Conservation (phyloP, 495 filamentous ascomycete species). For the Eremomyces bilateralis region DNA sequence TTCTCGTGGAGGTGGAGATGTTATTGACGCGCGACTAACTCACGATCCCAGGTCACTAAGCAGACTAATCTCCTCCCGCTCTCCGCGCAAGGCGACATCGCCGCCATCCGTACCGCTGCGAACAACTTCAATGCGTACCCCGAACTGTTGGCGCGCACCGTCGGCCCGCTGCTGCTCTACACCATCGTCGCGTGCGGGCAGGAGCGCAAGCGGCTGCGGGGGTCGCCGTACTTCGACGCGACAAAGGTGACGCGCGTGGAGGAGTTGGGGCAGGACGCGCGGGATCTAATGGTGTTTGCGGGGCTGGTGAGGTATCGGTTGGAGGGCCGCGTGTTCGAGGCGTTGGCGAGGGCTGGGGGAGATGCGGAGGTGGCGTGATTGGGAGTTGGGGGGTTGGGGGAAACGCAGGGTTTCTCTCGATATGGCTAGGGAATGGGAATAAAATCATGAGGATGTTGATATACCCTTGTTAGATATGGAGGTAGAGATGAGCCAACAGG, state of each 20-base stretch:
- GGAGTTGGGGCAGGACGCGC: slow-evolving; percentile 49
- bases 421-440: too few species aligned
- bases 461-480: too few species aligned
- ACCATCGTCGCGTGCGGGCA: slow-evolving; percentile 63
- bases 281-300: slow-evolving; percentile 84
- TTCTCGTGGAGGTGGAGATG: too few species aligned
- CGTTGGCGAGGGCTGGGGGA: slow-evolving; percentile 50
- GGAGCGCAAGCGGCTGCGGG: slow-evolving; percentile 43
- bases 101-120: slow-evolving; percentile 47
- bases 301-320: slow-evolving; percentile 83
- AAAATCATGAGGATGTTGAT: too few species aligned
- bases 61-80: slow-evolving; percentile 59
- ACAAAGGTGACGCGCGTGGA: slow-evolving; percentile 46
- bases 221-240: slow-evolving; percentile 45
- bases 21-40: too few species aligned
- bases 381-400: too few species aligned
- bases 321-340: slow-evolving; percentile 54
- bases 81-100: slow-evolving; percentile 40
- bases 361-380: too few species aligned
- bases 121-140: slow-evolving; percentile 51
- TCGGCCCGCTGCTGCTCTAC: slow-evolving; percentile 83
- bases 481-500: too few species aligned
- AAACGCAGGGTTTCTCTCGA: too few species aligned
- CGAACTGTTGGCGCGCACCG: slow-evolving; percentile 58
- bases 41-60: slow-evolving; percentile 65